A percentile compares a stretch with the other conserved stretches of the same genome.
Conservation (phyloP, 2,329 filamentous ascomycete genomes). For the Aspergillus sp. region DNA sequence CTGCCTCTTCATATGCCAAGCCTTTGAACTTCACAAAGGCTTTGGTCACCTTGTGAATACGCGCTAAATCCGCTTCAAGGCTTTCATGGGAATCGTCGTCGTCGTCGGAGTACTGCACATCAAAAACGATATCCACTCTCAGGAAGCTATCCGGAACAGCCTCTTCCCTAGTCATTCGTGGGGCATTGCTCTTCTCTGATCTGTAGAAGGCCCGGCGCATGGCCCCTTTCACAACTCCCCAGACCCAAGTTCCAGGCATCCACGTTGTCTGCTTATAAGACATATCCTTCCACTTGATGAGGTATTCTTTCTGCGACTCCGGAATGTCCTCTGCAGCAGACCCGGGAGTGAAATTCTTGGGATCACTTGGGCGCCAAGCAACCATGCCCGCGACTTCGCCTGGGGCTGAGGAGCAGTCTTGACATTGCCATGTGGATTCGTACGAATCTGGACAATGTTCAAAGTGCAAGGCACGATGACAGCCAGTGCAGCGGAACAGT, state of each 20-base stretch:
- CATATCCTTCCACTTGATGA: conserved; percentile 79
- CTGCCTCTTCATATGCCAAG: conserved; percentile 82
- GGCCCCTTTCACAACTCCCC: conserved; percentile 59
- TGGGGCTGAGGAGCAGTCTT: conserved; percentile 66
- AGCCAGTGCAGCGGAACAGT: conserved; percentile 78
- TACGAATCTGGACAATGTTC: conserved; percentile 67
- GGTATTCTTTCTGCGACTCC: conserved; percentile 84
- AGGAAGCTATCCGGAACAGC: conserved; percentile 87
- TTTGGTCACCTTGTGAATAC: conserved; percentile 69
- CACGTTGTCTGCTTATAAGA: conserved; percentile 83
- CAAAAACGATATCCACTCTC: conserved; percentile 83
- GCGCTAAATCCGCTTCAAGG: conserved; percentile 67
- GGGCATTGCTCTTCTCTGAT: conserved; percentile 59
- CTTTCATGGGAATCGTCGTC: conserved; percentile 44
- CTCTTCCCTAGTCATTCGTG: conserved; percentile 69
- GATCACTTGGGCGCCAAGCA: conserved; percentile 76
- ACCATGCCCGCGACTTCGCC: conserved; percentile 75
- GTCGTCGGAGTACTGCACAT: conserved; percentile 67
- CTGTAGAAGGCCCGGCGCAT: conserved; percentile 79
- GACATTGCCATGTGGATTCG: conserved; percentile 65
- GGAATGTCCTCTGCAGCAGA: conserved; percentile 55
- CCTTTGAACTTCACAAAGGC: conserved; percentile 91
- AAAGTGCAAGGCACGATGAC: conserved; percentile 77
- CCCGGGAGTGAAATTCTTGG: conserved; percentile 54
- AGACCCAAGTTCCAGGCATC: conserved; percentile 89